phyloP scores from a whole-genome alignment of 2,329 filamentous ascomycete species.

The Verticillium longisporum region DNA sequence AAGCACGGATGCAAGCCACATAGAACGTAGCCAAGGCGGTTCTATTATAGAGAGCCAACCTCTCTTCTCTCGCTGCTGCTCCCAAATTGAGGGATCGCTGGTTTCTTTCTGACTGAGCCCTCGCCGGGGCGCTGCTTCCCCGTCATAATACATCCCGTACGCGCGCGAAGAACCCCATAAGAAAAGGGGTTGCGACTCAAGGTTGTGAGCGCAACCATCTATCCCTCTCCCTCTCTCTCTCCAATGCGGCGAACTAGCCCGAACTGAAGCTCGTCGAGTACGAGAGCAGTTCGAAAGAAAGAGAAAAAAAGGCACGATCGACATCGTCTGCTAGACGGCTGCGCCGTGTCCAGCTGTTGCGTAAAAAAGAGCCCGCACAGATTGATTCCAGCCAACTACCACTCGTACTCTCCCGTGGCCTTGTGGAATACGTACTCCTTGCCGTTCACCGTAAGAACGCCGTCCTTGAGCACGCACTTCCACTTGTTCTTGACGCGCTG shows the following conservation, averaged over 20 bases:
- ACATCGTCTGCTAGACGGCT: neutral
- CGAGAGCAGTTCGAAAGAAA: neutral
- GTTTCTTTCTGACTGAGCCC: neutral
- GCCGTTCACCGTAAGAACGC: slow-evolving; percentile 84
- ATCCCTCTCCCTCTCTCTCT: no score
- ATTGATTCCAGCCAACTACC: slow-evolving; percentile 46
- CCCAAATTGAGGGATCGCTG: neutral
- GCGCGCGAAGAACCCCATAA: neutral
- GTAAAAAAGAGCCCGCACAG: neutral
- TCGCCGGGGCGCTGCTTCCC: neutral
- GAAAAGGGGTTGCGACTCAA: neutral
- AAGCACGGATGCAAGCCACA: no score
- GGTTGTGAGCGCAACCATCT: neutral
- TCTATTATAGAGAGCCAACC: neutral
- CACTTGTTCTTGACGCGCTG: slow-evolving; percentile 99
- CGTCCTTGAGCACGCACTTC: slow-evolving; percentile 98
- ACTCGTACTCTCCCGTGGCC: slow-evolving; percentile 94
- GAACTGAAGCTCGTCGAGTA: neutral
- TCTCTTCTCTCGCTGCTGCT: neutral
- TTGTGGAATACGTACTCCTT: slow-evolving; percentile 99
- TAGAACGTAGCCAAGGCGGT: neutral
- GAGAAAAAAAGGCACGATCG: neutral
- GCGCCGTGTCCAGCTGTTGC: neutral
- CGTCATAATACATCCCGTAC: neutral
- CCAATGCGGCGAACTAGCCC: neutral